These are phyloP conservation scores for Torulaspora quercuum DNA, from an alignment of 805 yeast genomes.

Conservation along the genomic window DNA sequence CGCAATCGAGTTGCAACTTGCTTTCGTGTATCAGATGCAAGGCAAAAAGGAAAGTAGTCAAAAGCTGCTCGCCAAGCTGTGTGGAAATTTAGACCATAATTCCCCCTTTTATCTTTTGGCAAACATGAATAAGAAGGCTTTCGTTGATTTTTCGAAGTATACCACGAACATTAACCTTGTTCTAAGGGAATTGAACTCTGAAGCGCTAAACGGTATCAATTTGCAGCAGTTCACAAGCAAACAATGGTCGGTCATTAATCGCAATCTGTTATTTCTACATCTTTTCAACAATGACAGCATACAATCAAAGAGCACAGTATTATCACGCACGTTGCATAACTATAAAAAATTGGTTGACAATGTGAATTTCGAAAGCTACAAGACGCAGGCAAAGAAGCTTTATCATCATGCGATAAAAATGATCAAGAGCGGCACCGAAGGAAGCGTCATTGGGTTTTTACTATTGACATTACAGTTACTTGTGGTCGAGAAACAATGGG, in stretches of 20 bases:
- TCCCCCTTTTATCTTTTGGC: constrained; percentile 34
- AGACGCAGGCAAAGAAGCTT: constrained; percentile 31
- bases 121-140: constrained; percentile 33
- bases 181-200: constrained; percentile 36
- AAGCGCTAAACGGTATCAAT: constrained; percentile 22
- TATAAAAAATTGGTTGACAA: constrained; percentile 27
- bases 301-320: constrained; percentile 17
- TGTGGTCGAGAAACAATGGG: constrained; percentile 28
- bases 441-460: constrained; percentile 25
- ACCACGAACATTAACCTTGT: constrained; percentile 31
- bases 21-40: constrained; percentile 49
- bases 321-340: constrained; percentile 25
- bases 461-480: constrained; percentile 31
- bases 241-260: constrained; percentile 27
- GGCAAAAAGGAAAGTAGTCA: constrained; percentile 40
- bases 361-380: constrained; percentile 28
- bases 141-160: constrained; percentile 33
- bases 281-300: constrained; percentile 29
- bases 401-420: constrained; percentile 24
- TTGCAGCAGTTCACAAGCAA: constrained; percentile 25
- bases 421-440: constrained; percentile 23
- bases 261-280: constrained; percentile 25
- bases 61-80: constrained; percentile 35
- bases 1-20: constrained; percentile 59
- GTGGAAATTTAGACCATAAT: constrained; percentile 26